Base-by-base conservation (phyloP, 1,284 basidiomycete genomes). In the Cutaneotrichosporon mucoides region DNA sequence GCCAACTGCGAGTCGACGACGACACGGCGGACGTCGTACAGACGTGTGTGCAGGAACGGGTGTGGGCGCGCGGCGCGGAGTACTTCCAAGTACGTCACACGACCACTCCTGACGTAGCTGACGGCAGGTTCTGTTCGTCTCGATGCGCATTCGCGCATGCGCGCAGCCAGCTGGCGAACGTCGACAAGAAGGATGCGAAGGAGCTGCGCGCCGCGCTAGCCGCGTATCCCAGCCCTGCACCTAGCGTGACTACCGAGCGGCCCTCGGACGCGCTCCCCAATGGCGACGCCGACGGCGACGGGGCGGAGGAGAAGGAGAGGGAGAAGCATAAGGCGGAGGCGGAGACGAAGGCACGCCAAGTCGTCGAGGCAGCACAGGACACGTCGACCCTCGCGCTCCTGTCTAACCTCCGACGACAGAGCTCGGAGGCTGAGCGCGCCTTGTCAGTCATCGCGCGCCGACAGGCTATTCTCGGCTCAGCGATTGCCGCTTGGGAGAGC, bases 1-100 rank as follows among this genome's bases (percentile, higher is more conserved):
- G 57, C 65, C 15, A 60, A 59, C 35, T 78, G 76, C 62, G 75
- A 75, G 57, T 51, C 61, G 47, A 64, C 67, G 24, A 77, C 76
- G 0, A 56, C 56, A 2, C 64, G 67, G 42, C 61, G 67, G 24
- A 77, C 75, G 0, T 58, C 64, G 5, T 74, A 67, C 52, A 73
- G 72, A 55, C 56, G 56, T n/a, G 45, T 67, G 2, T 78, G 76
- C 51, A 72, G 68, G 55, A 68, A 69, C 2, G 72, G 66, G 4
- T 78, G 76, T 49, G 63, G 60, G 11, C 71, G 68, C 6, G 61
- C 72, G 1, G 63, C 66, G 9, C 63, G 62, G 4, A 52, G 60
- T 2, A 40, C 57, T 5, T 75, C 75, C 4, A 78, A 78, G 75
- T 76, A 55, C 60, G 73, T 52, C 12, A 6, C 13, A 7, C 1